These are phyloP conservation scores for Trifolium repens DNA, from an alignment of 306 rosid species.

Conservation along the genomic window DNA sequence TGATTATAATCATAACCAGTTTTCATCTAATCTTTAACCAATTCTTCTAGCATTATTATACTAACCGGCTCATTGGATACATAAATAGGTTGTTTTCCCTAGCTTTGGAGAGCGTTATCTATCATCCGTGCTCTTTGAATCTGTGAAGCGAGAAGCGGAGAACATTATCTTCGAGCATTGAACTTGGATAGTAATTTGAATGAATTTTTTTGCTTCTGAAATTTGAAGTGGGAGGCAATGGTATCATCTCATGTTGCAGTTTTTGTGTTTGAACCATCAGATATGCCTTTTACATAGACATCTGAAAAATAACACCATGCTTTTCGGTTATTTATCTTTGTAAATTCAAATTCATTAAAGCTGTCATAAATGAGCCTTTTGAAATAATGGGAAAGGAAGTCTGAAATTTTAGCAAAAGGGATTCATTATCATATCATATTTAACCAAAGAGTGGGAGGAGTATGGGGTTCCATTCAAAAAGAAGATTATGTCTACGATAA, in stretches of 20 bases:
- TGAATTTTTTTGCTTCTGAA: constrained; percentile 16
- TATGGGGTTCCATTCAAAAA: too few species aligned
- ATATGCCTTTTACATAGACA: not conserved
- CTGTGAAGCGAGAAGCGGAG: constrained; percentile 71
- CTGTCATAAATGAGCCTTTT: not conserved
- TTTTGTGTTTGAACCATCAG: not conserved
- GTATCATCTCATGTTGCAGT: constrained; percentile 20
- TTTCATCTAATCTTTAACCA: too few species aligned
- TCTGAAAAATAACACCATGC: not conserved
- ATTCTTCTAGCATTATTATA: too few species aligned
- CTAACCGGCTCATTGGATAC: not conserved
- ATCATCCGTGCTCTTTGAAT: constrained; percentile 72
- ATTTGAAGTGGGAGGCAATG: constrained; percentile 24
- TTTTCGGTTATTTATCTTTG: not conserved
- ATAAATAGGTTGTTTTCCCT: constrained; percentile 46
- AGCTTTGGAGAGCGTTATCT: constrained; percentile 95
- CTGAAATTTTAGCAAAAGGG: not conserved
- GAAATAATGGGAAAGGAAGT: not conserved
- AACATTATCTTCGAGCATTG: constrained; percentile 60
- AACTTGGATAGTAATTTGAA: not conserved
- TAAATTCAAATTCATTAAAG: not conserved
- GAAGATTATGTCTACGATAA: too few species aligned
- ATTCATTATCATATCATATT: not conserved
- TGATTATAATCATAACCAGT: too few species aligned
- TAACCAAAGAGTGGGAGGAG: too few species aligned